phyloP scores from a whole-genome alignment of 257 asterid genomes.

The Plantago ovata region DNA sequence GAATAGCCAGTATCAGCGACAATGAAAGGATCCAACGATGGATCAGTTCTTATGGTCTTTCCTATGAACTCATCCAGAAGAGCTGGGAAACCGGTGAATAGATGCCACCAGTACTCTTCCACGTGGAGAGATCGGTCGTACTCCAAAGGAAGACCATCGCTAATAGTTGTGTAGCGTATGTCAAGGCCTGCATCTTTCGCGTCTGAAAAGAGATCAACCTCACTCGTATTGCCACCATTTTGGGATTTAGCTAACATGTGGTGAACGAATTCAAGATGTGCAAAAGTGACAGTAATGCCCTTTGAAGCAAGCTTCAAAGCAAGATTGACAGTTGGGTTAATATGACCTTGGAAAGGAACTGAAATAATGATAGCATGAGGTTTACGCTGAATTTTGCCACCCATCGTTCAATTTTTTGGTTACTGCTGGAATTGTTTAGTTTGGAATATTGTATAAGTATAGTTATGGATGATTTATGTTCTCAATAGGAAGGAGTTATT shows the following conservation, averaged over 20 bases:
- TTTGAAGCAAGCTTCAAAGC: conserved; percentile 37
- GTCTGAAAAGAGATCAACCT: conserved; percentile 23
- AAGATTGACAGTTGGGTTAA: conserved; percentile 38
- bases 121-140: conserved; percentile 26
- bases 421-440: no score
- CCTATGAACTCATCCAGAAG: conserved; percentile 39
- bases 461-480: no score
- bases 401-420: conserved; percentile 3
- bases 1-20: conserved; percentile 36
- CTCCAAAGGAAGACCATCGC: conserved; percentile 40
- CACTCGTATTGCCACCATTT: background rate
- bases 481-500: no score
- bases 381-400: background rate
- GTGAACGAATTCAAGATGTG: conserved; percentile 35
- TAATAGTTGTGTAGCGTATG: conserved; percentile 37
- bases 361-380: conserved; percentile 47
- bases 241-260: conserved; percentile 31
- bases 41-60: conserved; percentile 22
- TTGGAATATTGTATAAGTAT: no score
- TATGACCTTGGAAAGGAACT: conserved; percentile 48
- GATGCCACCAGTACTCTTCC: conserved; percentile 17
- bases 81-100: conserved; percentile 25
- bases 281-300: conserved; percentile 25
- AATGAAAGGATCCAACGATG: conserved; percentile 23
- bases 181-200: conserved; percentile 38